Evolutionary conservation across 1,139 yeast genomes (phyloP), one percentile per base, ranked within the genome.

Genomic region (Taphrina flavorubra): DNA sequence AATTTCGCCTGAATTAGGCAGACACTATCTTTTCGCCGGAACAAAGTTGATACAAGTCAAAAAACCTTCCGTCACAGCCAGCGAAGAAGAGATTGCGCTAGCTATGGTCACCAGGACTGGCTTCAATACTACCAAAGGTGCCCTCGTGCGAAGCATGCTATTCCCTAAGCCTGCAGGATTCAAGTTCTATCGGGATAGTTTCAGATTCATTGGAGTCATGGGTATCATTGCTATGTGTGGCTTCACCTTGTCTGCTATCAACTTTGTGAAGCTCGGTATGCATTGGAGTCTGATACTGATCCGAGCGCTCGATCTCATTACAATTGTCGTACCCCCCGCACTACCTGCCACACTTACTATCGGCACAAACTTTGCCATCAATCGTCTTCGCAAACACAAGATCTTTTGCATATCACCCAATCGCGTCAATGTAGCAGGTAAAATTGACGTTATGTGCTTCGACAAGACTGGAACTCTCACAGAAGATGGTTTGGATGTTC

Each of bases 291-390:
- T 70, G 51, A 94, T 94, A 82, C 82, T 92, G 10, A 81, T 95
- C 69, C 84, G 99, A 74, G 98, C 98, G 0, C 81, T 95, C 71
- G 99, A 94, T 79, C 85, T 94, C 69, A 89, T 94, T 68, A 94
- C 99, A 0, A 92, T 94, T 76, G 99, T 95, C 13, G 97, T 94
- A 1, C 99, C 99, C 1, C 99, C 99, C 0, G 99, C 99, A 0
- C 82, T 94, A 65, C 99, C 99, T 0, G 99, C 99, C 0, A 95
- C 99, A 0, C 81, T 94, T 71, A 92, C 99, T 0, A 94, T 95
- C 72, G 99, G 99, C 42, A 92, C 97, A 0, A 91, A 94, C 71
- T 92, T 95, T 80, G 96, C 99, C 0, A 80, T 95, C 51, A 83
- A 86, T 44, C 82, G 99, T 72, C 81, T 95, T 72, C 86, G 90